Percentiles rank a stretch among this genome's conserved stretches.
phyloP scores from a whole-genome alignment of 2,329 filamentous ascomycete genomes.

The Zarea fungicola region DNA sequence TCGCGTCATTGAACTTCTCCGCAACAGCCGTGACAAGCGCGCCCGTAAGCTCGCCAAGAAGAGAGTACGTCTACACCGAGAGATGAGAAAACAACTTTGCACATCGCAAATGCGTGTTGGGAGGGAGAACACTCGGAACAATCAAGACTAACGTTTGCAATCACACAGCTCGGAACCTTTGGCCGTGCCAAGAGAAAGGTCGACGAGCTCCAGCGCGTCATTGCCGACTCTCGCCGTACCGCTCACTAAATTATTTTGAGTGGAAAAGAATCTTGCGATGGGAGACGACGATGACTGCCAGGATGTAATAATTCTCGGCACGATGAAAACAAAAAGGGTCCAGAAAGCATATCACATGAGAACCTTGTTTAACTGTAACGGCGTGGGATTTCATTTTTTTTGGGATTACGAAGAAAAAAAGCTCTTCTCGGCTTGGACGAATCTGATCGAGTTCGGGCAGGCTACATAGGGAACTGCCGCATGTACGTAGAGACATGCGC shows the following conservation, averaged over 20 bases:
- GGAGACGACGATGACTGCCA: background rate
- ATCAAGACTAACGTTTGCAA: conserved; percentile 21
- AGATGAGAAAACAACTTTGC: background rate
- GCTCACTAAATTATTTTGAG: conserved; percentile 45
- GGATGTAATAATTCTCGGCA: background rate
- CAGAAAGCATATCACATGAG: conserved; percentile 9
- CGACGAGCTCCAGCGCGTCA: conserved; percentile 96
- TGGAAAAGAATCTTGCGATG: background rate
- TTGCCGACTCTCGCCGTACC: conserved; percentile 81
- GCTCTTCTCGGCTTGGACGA: conserved; percentile 3
- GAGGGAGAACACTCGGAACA: no score
- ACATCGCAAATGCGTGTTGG: background rate
- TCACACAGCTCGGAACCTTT: conserved; percentile 84
- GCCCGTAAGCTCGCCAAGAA: conserved; percentile 99
- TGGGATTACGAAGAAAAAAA: conserved; percentile 8
- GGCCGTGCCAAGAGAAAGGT: conserved; percentile 99
- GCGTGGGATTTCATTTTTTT: conserved; percentile 12
- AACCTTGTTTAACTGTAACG: conserved; percentile 9
- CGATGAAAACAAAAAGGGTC: background rate
- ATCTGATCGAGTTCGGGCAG: conserved; percentile 9
- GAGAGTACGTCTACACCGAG: conserved; percentile 59
- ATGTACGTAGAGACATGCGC: conserved; percentile 10
- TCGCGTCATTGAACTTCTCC: conserved; percentile 96
- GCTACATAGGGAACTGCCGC: conserved; percentile 6
- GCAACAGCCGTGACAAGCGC: conserved; percentile 99